Evolutionary conservation across 768 basidiomycete genomes (phyloP).

Genomic region (Collybiopsis luxurians): DNA sequence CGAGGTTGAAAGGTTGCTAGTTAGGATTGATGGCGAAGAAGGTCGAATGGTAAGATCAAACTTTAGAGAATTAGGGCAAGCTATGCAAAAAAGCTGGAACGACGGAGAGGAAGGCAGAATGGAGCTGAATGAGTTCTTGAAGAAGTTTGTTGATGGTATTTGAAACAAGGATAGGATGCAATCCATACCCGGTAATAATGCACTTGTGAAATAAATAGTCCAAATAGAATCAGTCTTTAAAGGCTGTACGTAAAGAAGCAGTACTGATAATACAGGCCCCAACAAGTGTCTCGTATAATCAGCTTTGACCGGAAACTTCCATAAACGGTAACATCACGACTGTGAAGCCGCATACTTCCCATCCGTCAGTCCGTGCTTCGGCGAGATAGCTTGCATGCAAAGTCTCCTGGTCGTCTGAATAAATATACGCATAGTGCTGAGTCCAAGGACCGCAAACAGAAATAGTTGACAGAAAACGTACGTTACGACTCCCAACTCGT

Average conservation of each 20-base stretch:
- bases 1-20: background rate
- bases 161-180: background rate
- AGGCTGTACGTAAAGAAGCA: too few species aligned
- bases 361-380: background rate
- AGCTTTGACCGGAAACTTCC: too few species aligned
- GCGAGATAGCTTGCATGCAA: background rate
- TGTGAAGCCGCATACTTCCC: too few species aligned
- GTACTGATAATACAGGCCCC: too few species aligned
- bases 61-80: background rate
- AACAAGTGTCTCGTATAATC: too few species aligned
- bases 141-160: background rate
- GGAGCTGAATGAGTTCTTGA: background rate
- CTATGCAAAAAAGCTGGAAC: background rate
- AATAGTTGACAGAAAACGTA: background rate
- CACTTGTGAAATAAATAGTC: too few species aligned
- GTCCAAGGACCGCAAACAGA: background rate
- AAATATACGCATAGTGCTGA: background rate
- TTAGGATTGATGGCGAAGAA: background rate
- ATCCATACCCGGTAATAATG: too few species aligned
- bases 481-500: conserved; percentile 4
- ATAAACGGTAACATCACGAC: too few species aligned
- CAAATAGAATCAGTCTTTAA: too few species aligned
- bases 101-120: background rate
- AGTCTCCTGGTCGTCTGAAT: background rate
- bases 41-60: conserved; percentile 1